Conservation (phyloP, 495 filamentous ascomycete species). For the Chaetomidium leptoderma region DNA sequence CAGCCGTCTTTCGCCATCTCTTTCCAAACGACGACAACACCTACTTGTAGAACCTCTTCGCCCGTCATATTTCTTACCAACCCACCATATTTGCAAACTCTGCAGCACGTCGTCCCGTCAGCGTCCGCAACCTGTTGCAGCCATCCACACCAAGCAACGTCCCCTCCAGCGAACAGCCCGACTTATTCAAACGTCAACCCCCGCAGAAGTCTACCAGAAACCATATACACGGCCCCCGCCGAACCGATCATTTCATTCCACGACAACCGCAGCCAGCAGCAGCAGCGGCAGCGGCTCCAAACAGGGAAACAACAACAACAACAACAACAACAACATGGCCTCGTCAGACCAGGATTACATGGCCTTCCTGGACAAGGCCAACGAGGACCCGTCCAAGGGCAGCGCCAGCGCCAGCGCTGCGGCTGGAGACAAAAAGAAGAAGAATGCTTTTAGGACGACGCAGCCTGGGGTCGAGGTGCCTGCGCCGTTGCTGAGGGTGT, state of each 20-base stretch:
- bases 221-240: too few relatives aligned
- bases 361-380: constrained; percentile 79
- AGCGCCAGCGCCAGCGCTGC: constrained; percentile 12
- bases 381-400: constrained; percentile 57
- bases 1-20: neutral
- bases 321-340: constrained; percentile 31
- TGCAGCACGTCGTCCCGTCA: neutral
- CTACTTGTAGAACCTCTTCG: neutral
- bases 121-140: neutral
- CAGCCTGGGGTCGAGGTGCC: constrained; percentile 54
- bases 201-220: neutral
- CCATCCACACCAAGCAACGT: neutral
- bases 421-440: neutral
- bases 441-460: constrained; percentile 45
- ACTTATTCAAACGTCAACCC: neutral
- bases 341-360: constrained; percentile 78
- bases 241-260: too few relatives aligned
- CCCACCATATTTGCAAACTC: neutral
- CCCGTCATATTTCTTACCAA: neutral
- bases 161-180: neutral
- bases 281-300: too few relatives aligned
- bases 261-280: too few relatives aligned
- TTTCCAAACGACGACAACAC: neutral
- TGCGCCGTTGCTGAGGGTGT: constrained; percentile 45
- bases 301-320: constrained; percentile 1